Evolutionary conservation across 2,329 filamentous ascomycete species (phyloP).

Genomic region (Stemphylium vesicarium): DNA sequence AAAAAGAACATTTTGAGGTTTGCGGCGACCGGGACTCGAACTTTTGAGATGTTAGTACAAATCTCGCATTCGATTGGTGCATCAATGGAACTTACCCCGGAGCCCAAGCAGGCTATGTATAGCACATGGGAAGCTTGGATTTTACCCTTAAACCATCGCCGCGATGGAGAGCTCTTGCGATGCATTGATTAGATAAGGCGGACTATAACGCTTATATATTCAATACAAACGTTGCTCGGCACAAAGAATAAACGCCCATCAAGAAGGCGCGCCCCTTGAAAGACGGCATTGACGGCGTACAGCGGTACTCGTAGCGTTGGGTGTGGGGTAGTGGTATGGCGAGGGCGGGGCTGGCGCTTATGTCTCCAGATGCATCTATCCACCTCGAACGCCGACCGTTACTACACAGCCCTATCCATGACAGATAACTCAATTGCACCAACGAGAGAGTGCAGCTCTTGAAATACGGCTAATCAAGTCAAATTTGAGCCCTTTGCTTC

Average conservation of each 20-base stretch:
- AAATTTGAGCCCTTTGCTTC: too few relatives aligned
- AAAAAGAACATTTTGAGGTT: neutral
- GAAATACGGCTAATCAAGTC: too few relatives aligned
- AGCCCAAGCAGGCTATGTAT: conserved; percentile 27
- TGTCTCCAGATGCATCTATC: neutral
- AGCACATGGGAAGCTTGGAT: conserved; percentile 38
- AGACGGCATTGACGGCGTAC: too few relatives aligned
- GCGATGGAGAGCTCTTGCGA: conserved; percentile 2
- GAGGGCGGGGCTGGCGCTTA: conserved; percentile 8
- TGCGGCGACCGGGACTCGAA: neutral
- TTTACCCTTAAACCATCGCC: conserved; percentile 41
- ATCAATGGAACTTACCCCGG: conserved; percentile 9
- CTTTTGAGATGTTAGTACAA: neutral
- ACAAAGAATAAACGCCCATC: too few relatives aligned
- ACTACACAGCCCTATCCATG: too few relatives aligned
- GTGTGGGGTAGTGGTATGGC: conserved; percentile 3
- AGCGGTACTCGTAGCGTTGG: neutral
- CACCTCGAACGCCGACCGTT: neutral
- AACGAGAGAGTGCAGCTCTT: too few relatives aligned
- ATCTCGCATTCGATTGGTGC: too few relatives aligned
- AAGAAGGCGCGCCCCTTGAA: too few relatives aligned
- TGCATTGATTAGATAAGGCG: neutral
- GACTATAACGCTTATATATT: neutral
- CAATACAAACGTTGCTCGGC: too few relatives aligned
- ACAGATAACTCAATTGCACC: too few relatives aligned